phyloP scores from a whole-genome alignment of 2,329 filamentous ascomycete species.

The Aspergillus melleus region DNA sequence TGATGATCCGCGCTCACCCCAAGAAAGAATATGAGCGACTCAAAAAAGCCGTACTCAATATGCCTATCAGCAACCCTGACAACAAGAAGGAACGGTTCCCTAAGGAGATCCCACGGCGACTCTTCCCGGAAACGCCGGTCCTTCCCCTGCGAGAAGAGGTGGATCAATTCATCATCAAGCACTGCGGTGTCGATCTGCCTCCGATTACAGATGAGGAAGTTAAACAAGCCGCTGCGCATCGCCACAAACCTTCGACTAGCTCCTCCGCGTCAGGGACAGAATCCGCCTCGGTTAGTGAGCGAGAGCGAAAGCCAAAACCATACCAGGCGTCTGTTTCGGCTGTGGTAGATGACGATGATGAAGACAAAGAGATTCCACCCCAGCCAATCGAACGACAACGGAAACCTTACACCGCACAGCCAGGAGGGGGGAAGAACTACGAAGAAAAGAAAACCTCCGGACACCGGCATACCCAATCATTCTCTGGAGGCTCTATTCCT shows the following conservation, averaged over 20 bases:
- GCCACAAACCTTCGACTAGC: slow-evolving; percentile 24
- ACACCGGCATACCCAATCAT: slow-evolving; percentile 26
- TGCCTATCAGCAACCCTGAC: slow-evolving; percentile 69
- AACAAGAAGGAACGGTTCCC: slow-evolving; percentile 72
- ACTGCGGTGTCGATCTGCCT: slow-evolving; percentile 50
- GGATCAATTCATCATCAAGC: slow-evolving; percentile 58
- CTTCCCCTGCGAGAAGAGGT: slow-evolving; percentile 59
- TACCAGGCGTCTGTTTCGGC: slow-evolving; percentile 37
- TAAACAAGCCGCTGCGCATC: slow-evolving; percentile 30
- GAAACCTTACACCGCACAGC: slow-evolving; percentile 62
- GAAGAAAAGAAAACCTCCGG: slow-evolving; percentile 34
- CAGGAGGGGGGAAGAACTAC: slow-evolving; percentile 60
- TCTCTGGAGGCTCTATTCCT: slow-evolving; percentile 46
- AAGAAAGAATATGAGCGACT: slow-evolving; percentile 72
- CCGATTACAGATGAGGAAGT: slow-evolving; percentile 39
- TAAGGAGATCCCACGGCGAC: slow-evolving; percentile 71
- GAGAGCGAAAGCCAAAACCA: slow-evolving; percentile 43
- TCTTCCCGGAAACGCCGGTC: slow-evolving; percentile 66
- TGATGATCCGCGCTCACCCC: slow-evolving; percentile 73
- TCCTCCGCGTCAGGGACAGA: slow-evolving; percentile 19
- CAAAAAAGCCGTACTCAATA: slow-evolving; percentile 64
- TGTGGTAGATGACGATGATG: slow-evolving; percentile 41
- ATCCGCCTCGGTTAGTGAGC: slow-evolving; percentile 29
- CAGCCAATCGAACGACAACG: slow-evolving; percentile 64
- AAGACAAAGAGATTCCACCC: slow-evolving; percentile 42